Evolutionary conservation across 805 yeast genomes (phyloP).

Genomic region (Monosporozyma aquatica): DNA sequence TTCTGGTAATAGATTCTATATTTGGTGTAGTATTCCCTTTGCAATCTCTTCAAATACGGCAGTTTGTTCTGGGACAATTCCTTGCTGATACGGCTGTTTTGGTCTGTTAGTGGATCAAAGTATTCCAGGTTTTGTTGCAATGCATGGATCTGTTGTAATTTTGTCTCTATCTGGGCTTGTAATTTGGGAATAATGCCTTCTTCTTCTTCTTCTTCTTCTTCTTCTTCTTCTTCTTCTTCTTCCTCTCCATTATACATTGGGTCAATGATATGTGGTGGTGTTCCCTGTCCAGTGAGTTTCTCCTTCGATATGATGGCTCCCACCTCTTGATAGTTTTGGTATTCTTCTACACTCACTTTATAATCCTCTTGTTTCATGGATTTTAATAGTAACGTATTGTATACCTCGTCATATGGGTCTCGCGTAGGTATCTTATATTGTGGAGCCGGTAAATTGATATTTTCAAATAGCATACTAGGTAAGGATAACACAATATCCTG

Average conservation of each 20-base stretch:
- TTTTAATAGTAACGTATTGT: slow-evolving; percentile 16
- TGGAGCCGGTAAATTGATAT: slow-evolving; percentile 12
- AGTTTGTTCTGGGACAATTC: slow-evolving; percentile 10
- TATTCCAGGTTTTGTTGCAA: slow-evolving; percentile 7
- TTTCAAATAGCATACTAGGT: background rate
- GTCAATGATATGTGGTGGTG: too few relatives aligned
- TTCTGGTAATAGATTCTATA: slow-evolving; percentile 19
- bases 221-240: slow-evolving; percentile 3
- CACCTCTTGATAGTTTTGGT: background rate
- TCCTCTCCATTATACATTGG: too few relatives aligned
- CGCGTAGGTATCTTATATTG: slow-evolving; percentile 12
- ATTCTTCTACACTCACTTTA: background rate
- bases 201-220: slow-evolving; percentile 4
- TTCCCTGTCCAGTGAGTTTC: too few relatives aligned
- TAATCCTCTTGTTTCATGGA: slow-evolving; percentile 2
- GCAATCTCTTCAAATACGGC: slow-evolving; percentile 14
- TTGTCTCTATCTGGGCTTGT: background rate
- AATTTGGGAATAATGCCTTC: background rate
- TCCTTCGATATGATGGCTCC: too few relatives aligned
- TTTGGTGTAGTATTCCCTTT: slow-evolving; percentile 16
- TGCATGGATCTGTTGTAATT: background rate
- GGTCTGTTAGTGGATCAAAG: slow-evolving; percentile 12
- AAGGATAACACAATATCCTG: background rate
- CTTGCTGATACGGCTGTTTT: slow-evolving; percentile 8
- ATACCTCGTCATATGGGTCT: slow-evolving; percentile 14